Evolutionary conservation across 805 yeast genomes (phyloP), one percentile per base, ranked within the genome.

Genomic region (Grigorovia jiainica): DNA sequence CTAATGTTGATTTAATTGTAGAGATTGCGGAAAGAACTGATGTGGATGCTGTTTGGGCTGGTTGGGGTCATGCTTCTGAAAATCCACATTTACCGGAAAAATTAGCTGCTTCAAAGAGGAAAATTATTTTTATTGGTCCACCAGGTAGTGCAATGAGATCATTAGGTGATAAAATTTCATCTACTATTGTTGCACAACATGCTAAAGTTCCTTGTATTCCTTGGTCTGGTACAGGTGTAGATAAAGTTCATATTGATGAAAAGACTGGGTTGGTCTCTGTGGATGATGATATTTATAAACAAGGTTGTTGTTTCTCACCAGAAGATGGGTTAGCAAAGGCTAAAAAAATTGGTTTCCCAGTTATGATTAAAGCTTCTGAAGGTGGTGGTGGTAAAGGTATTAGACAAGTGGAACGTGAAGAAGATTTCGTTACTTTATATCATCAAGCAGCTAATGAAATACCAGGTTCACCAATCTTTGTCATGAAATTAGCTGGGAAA

Each of bases 351-450:
- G 98, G 98, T 1, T 87, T 92, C 71, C 99, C 99, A 25, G 95
- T 92, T 42, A 92, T 92, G 99, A 80, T 92, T 61, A 92, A 92
- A 67, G 98, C 98, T 39, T 87, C 97, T 45, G 99, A 92, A 78
- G 99, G 99, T 73, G 99, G 99, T 67, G 99, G 99, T 70, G 99
- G 99, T 73, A 92, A 92, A 70, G 99, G 99, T 76, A 92, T 92
- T 65, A 82, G 99, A 72, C 87, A 87, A 67, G 97, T 87, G 50
- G 95, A 85, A 43, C 62, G 72, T 48, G 95, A 83, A 64, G 79
- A 78, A 49, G 84, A 87, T 55, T 92, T 92, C 52, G 57, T 72
- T 34, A 48, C 85, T 21, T 67, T 84, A 48, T 92, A 90, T 63
- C 79, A 80, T 52, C 99, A 92, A 71, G 98, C 97, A 36, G 86